Base-by-base conservation (phyloP, 2,329 filamentous ascomycete species). In the Alternaria brassicicola region DNA sequence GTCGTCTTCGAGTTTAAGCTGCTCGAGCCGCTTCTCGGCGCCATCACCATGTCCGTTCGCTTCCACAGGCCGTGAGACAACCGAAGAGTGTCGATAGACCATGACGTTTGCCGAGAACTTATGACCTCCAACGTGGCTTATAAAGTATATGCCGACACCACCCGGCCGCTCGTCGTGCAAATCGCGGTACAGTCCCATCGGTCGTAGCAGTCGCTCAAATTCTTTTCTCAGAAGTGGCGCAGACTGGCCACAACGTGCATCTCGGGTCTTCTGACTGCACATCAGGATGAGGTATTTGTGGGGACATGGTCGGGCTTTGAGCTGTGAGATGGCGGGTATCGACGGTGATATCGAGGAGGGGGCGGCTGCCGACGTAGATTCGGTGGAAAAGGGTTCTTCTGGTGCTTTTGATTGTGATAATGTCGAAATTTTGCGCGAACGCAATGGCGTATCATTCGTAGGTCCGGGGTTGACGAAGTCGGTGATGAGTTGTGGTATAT, bases 61-160 rank as follows among this genome's bases (percentile, higher is more conserved):
- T 28, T 67, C 42, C 21, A 62, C 65, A 3, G 66, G 61, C 17
- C 53, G 60, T 25, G 67, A 58, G 0, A 71, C 55, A 0, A 65
- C 70, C 2, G 71, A 70, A 0, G 70, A 82, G 17, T 85, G 84
- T 9, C 95, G 86, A 77, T 99, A 98, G 1, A 99, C 83, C 82
- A 99, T 91, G 68, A 98, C 87, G 71, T 99, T 99, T 26, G 95
- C 95, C 45, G 89, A 88, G 79, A 96, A 98, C 81, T 97, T 97
- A 82, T 99, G 95, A 0, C 95, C 95, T 26, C 95, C 95, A 3
- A 97, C 93, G 73, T 99, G 95, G 66, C 88, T 94, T 73, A 98
- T 96, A 75, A 97, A 98, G 80, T 97, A 97, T 64, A 99, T 91
- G 0, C 92, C 94, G 6, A 97, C 94, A 12, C 95, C 95, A 10